phyloP scores from a whole-genome alignment of 352 stramenopile genomes.

The Peronospora destructor region DNA sequence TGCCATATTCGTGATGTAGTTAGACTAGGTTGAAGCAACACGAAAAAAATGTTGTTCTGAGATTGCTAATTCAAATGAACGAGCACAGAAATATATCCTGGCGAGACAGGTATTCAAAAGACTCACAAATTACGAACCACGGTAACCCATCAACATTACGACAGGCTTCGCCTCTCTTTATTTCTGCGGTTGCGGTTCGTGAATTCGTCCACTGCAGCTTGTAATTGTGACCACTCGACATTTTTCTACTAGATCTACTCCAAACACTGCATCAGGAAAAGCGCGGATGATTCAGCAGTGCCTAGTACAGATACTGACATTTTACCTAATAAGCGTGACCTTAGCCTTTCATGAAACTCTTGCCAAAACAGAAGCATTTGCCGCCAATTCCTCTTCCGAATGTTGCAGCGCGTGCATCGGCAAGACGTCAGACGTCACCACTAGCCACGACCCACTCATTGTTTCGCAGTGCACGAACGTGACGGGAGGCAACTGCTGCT shows the following conservation, averaged over 20 bases:
- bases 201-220: neutral
- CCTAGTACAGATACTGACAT: neutral
- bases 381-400: conserved; percentile 17
- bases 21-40: neutral
- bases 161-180: neutral
- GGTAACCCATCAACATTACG: neutral
- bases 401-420: conserved; percentile 67
- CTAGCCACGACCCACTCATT: conserved; percentile 62
- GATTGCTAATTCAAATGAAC: neutral
- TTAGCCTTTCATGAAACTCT: conserved; percentile 3
- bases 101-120: neutral
- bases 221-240: neutral
- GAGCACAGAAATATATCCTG: neutral
- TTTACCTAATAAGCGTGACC: neutral
- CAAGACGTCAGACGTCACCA: conserved; percentile 41
- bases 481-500: conserved; percentile 57
- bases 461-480: conserved; percentile 44
- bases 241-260: neutral
- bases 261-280: neutral
- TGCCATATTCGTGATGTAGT: no score
- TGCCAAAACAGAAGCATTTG: conserved; percentile 9
- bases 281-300: neutral
- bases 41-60: neutral
- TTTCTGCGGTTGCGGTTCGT: neutral
- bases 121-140: neutral